Evolutionary conservation across 2,329 filamentous ascomycete species (phyloP).

Genomic region (Cucurbitaria berberidis): DNA sequence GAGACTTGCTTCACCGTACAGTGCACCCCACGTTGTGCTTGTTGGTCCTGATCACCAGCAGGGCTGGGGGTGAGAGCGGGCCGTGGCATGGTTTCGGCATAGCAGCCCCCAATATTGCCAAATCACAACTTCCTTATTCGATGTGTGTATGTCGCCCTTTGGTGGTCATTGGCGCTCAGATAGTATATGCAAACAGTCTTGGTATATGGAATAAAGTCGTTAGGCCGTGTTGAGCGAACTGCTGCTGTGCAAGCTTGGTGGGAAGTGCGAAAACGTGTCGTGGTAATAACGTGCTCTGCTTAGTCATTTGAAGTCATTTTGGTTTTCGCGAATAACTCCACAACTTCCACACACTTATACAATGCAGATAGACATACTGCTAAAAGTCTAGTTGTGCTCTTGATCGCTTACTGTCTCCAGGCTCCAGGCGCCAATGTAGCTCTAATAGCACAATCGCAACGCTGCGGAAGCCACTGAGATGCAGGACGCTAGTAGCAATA

Average conservation of each 20-base stretch:
- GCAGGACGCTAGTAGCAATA: conserved; percentile 7
- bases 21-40: conserved; percentile 6
- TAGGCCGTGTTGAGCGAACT: background rate
- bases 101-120: conserved; percentile 7
- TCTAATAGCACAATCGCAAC: background rate
- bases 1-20: conserved; percentile 5
- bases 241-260: background rate
- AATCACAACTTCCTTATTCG: background rate
- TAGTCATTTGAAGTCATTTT: background rate
- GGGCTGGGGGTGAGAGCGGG: conserved; percentile 3
- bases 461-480: background rate
- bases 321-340: background rate
- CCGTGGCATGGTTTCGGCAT: conserved; percentile 10
- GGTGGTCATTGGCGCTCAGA: background rate
- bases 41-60: background rate
- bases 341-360: too few relatives aligned
- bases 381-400: too few relatives aligned
- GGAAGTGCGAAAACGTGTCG: too few relatives aligned
- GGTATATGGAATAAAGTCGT: too few relatives aligned
- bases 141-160: background rate
- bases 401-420: background rate
- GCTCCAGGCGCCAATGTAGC: background rate
- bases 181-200: background rate
- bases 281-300: too few relatives aligned
- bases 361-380: too few relatives aligned